A percentile compares a stretch with the other conserved stretches of the same genome.
Evolutionary conservation across 495 filamentous ascomycete species (phyloP).

Genomic region (Trichoderma asperelloides): DNA sequence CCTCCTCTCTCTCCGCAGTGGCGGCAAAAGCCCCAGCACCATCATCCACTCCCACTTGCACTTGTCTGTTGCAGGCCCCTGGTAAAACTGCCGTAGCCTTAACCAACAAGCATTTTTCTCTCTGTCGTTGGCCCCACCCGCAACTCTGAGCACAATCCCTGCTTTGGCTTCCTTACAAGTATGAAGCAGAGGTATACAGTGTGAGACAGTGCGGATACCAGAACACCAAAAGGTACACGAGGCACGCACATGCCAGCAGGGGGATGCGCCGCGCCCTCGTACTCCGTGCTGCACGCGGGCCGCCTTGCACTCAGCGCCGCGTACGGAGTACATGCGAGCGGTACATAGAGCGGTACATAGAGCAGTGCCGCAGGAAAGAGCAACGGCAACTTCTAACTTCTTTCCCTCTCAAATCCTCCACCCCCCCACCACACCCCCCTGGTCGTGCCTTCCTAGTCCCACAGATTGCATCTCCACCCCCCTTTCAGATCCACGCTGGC

Average conservation of each 20-base stretch:
- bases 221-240: not conserved
- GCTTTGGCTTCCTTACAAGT: not conserved
- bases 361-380: not conserved
- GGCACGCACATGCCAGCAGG: not conserved
- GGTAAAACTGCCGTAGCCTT: conserved; percentile 7
- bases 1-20: not conserved
- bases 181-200: not conserved
- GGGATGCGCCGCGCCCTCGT: not conserved
- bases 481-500: conserved; percentile 6
- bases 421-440: not conserved
- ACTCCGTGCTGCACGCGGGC: not conserved
- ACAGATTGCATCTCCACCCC: conserved; percentile 8
- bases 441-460: conserved; percentile 4
- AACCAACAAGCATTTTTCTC: conserved; percentile 6
- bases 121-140: not conserved
- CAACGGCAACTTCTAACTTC: not conserved
- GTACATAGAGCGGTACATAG: no score
- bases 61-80: conserved; percentile 2
- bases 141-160: not conserved
- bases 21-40: not conserved
- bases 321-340: no score
- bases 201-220: not conserved
- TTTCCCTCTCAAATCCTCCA: not conserved
- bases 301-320: not conserved
- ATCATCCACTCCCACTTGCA: not conserved